phyloP scores from a whole-genome alignment of 2,329 filamentous ascomycete genomes.

The Fusarium devonianum region DNA sequence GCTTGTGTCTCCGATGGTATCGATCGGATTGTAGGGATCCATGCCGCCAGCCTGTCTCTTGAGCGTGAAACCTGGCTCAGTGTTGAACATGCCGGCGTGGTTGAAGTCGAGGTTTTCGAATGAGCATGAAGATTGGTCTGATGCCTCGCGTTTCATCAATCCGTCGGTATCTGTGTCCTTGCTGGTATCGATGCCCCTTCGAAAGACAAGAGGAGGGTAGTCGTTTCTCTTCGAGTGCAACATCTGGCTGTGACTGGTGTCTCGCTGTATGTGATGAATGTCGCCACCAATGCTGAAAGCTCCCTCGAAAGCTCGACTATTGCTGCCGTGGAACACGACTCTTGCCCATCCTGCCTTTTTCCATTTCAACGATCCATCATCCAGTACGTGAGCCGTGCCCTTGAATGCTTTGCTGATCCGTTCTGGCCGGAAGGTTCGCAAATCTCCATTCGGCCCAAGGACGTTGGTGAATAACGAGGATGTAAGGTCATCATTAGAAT shows the following conservation, averaged over 20 bases:
- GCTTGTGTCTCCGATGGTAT: constrained; percentile 70
- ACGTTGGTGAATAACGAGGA: background rate
- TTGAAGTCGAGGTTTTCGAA: background rate
- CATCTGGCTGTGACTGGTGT: background rate
- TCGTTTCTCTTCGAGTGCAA: background rate
- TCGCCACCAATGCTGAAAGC: background rate
- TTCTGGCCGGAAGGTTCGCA: background rate
- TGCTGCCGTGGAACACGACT: background rate
- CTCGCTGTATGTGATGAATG: background rate
- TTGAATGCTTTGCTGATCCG: background rate
- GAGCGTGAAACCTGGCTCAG: background rate
- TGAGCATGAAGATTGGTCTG: background rate
- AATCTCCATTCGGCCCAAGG: background rate
- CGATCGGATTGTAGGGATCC: background rate
- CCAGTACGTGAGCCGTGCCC: background rate
- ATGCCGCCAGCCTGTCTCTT: background rate
- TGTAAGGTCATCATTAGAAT: background rate
- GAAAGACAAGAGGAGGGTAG: background rate
- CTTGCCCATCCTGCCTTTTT: background rate
- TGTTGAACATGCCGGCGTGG: background rate
- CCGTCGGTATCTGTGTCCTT: background rate
- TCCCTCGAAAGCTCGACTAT: background rate
- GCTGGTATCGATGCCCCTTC: background rate
- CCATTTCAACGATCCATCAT: background rate
- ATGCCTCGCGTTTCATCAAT: background rate